These are phyloP conservation scores for Claviceps fusiformis DNA, from an alignment of 2,329 filamentous ascomycete genomes.

Conservation along the genomic window DNA sequence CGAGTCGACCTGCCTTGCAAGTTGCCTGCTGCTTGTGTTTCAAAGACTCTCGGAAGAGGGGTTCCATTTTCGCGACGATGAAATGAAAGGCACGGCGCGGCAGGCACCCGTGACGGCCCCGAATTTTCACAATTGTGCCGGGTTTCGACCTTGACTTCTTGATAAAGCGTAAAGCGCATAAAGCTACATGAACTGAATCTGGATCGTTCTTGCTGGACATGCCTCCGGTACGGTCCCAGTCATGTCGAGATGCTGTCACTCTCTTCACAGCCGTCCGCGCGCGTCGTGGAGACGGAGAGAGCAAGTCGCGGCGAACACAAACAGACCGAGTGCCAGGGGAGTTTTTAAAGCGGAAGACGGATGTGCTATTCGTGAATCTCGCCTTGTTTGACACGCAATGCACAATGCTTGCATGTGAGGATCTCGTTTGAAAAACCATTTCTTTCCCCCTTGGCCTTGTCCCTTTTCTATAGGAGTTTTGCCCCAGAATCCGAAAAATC, in stretches of 20 bases:
- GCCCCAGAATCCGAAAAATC: neutral
- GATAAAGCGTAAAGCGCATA: too few species aligned
- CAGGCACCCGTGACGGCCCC: neutral
- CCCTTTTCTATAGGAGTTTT: neutral
- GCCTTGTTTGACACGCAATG: neutral
- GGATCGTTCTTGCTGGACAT: neutral
- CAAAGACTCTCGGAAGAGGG: neutral
- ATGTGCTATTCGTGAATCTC: neutral
- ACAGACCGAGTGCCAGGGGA: neutral
- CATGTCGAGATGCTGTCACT: neutral
- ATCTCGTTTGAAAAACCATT: neutral
- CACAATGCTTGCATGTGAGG: neutral
- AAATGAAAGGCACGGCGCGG: neutral
- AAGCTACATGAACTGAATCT: too few species aligned
- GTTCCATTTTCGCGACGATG: neutral
- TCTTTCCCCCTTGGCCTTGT: neutral
- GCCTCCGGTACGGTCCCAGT: neutral
- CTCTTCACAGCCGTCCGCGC: neutral
- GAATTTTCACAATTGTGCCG: neutral
- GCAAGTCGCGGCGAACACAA: neutral
- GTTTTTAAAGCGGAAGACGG: neutral
- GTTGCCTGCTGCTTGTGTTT: neutral
- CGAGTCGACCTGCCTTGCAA: neutral
- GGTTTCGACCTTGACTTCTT: neutral
- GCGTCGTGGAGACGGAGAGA: neutral